Evolutionary conservation across 2,329 filamentous ascomycete species (phyloP).

Genomic region (Colletotrichum lindemuthianum): DNA sequence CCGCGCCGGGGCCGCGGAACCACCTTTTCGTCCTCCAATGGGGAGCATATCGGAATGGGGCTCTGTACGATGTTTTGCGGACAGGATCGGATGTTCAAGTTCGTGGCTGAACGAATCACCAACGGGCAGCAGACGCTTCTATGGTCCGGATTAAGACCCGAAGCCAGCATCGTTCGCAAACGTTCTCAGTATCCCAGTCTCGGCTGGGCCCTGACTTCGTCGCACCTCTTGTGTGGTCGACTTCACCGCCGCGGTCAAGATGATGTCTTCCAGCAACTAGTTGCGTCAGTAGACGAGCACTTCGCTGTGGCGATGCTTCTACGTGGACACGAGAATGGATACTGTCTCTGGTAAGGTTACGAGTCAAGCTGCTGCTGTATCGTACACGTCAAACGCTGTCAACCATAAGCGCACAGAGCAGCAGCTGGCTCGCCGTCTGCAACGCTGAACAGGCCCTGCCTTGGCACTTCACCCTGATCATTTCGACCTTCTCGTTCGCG

Average conservation of each 20-base stretch:
- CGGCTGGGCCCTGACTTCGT: too few relatives aligned
- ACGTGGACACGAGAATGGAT: background rate
- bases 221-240: background rate
- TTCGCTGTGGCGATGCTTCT: background rate
- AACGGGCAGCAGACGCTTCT: background rate
- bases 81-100: constrained; percentile 6
- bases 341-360: background rate
- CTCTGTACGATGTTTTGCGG: constrained; percentile 8
- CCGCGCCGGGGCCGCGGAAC: constrained; percentile 8
- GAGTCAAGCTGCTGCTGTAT: background rate
- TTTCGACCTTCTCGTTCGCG: constrained; percentile 14
- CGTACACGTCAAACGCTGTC: background rate
- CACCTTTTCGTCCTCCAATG: constrained; percentile 11
- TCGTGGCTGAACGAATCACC: background rate
- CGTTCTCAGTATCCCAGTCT: constrained; percentile 14
- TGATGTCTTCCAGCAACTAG: background rate
- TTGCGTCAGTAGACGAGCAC: background rate
- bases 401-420: background rate
- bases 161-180: constrained; percentile 22
- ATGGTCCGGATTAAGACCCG: background rate
- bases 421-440: constrained; percentile 3
- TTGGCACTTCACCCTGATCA: too few relatives aligned
- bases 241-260: background rate
- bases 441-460: background rate
- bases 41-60: constrained; percentile 14